Evolutionary conservation across 208 protist genomes (phyloP).

Genomic region (Acanthamoeba royreba): DNA sequence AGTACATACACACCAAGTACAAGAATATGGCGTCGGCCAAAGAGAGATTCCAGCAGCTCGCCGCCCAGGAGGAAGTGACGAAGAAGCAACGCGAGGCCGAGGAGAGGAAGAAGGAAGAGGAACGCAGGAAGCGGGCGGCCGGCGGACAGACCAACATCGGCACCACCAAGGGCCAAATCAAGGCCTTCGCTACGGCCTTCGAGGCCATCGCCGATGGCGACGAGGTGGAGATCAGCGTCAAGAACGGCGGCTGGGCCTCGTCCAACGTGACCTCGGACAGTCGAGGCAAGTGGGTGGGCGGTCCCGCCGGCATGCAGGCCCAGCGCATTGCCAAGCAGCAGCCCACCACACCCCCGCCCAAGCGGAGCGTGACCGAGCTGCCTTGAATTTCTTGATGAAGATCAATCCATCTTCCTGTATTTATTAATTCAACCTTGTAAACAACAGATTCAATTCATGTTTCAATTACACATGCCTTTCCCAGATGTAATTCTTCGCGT

Average conservation of each 20-base stretch:
- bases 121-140: neutral
- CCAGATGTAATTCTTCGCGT: too few relatives aligned
- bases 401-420: too few relatives aligned
- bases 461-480: too few relatives aligned
- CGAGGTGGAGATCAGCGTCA: conserved; percentile 7
- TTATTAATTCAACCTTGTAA: too few relatives aligned
- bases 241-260: neutral
- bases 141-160: conserved; percentile 25
- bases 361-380: neutral
- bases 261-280: conserved; percentile 45
- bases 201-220: conserved; percentile 36
- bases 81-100: neutral
- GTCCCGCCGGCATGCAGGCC: conserved; percentile 8
- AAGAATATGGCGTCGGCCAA: neutral
- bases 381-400: neutral
- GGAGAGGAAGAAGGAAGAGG: neutral
- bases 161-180: conserved; percentile 13
- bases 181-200: conserved; percentile 31
- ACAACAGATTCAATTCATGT: too few relatives aligned
- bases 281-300: conserved; percentile 25
- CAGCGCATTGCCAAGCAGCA: neutral
- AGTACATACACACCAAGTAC: neutral
- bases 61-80: neutral
- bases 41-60: conserved; percentile 20
- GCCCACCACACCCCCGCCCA: neutral